Conservation (phyloP, 176 grass and related monocot genomes). For the Phragmites australis region DNA sequence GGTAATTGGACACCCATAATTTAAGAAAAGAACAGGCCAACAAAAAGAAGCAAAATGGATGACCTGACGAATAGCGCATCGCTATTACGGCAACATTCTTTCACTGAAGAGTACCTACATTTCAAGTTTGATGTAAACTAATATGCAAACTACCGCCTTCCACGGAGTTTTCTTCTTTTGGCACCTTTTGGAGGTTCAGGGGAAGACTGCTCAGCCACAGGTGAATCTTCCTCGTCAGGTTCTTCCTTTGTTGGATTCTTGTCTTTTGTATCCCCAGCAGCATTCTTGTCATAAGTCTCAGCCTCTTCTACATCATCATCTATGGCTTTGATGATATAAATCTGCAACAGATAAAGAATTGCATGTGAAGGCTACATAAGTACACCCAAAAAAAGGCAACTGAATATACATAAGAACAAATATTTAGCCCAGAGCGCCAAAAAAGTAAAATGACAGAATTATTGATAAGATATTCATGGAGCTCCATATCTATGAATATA, state of each 20-base stretch:
- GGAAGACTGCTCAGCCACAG: conserved; percentile 17
- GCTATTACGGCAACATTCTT: conserved; percentile 1
- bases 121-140: not conserved
- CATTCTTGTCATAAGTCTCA: conserved; percentile 34
- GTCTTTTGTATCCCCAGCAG: conserved; percentile 16
- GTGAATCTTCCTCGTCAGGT: conserved; percentile 27
- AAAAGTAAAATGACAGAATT: not conserved
- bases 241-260: conserved; percentile 34
- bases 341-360: conserved; percentile 47
- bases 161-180: conserved; percentile 46
- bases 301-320: conserved; percentile 52
- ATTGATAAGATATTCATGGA: not conserved
- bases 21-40: conserved; percentile 24
- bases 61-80: conserved; percentile 25
- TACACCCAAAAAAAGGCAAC: not conserved
- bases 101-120: not conserved
- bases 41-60: conserved; percentile 50
- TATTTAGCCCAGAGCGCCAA: not conserved
- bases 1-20: conserved; percentile 17
- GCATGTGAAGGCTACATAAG: conserved; percentile 1
- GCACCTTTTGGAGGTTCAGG: conserved; percentile 35
- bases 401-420: not conserved
- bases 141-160: conserved; percentile 23
- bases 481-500: not conserved
- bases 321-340: conserved; percentile 85